Base-by-base conservation (phyloP, 2,329 filamentous ascomycete species). In the Incumbomyces lentus region DNA sequence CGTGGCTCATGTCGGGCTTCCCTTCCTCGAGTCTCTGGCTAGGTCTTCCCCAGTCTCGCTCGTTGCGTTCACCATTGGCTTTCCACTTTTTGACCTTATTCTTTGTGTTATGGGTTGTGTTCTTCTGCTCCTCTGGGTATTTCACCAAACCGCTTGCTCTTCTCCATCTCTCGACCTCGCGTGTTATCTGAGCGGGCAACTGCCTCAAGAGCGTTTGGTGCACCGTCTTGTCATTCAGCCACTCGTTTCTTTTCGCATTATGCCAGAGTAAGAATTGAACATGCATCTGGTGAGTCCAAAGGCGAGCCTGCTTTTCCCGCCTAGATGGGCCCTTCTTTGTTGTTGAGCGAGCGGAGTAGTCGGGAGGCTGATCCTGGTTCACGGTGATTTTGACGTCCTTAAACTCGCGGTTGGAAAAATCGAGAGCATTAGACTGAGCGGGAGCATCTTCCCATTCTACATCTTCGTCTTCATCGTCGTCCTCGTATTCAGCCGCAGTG, bases 181-280 rank as follows among this genome's bases (percentile, higher is more conserved):
- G 78, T 66, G 78, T 82, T 3, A 90, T 69, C 5, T 76, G 75
- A 0, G 77, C 71, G 0, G 84, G 75, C 6, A 95, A 58, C 48
- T 86, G 81, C n/a, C 80, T 78, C 3, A 92, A 72, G 60, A 95
- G 71, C 13, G 81, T 83, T 10, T 80, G 78, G 51, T 92, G 86
- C 0, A 93, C 72, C 51, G 84, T 77, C 2, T 74, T 63, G 57
- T 96, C 85, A 55, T 86, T 86, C 16, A 88, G 67, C 82, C 90
- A 96, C 0, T 78, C 72, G 61, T 96, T 95, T 35, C 86, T 79
- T 12, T 92, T 66, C 0, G 86, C 78, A 60, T 96, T 96, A 62
- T 96, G 89, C 74, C 84, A 95, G 49, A 98, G 74, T 13, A 98
- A 69, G 44, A 81, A 78, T 61, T 93, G 81, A 1, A 96, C 88